Evolutionary conservation across 2,329 filamentous ascomycete species (phyloP).

Genomic region (Neoascochyta sp.): DNA sequence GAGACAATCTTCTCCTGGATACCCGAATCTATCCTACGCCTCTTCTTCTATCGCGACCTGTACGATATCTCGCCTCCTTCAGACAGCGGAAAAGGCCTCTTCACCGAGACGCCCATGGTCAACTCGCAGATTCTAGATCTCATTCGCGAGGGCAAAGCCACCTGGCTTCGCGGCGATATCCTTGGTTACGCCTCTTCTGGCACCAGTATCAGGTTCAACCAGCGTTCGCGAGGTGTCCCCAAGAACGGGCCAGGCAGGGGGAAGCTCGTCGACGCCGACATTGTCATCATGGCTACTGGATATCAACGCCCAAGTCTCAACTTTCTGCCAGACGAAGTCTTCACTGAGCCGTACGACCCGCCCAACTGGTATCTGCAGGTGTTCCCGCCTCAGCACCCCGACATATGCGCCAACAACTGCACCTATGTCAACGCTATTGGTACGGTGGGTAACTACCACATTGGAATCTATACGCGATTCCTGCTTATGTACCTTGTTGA

Average conservation of each 20-base stretch:
- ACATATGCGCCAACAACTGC: slow-evolving; percentile 76
- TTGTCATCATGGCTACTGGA: slow-evolving; percentile 80
- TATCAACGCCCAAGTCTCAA: slow-evolving; percentile 69
- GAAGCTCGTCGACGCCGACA: slow-evolving; percentile 65
- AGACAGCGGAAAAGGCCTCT: slow-evolving; percentile 62
- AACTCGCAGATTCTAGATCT: slow-evolving; percentile 77
- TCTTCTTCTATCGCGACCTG: slow-evolving; percentile 80
- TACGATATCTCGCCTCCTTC: slow-evolving; percentile 64
- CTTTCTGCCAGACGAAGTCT: slow-evolving; percentile 71
- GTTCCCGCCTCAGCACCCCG: slow-evolving; percentile 71
- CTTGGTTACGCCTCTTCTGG: slow-evolving; percentile 61
- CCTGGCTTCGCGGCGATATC: slow-evolving; percentile 81
- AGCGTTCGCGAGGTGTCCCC: slow-evolving; percentile 67
- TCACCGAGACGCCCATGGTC: slow-evolving; percentile 81
- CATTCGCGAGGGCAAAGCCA: slow-evolving; percentile 66
- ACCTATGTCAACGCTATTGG: slow-evolving; percentile 79
- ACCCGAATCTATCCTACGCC: slow-evolving; percentile 69
- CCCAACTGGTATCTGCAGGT: slow-evolving; percentile 89
- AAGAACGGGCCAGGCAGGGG: slow-evolving; percentile 69
- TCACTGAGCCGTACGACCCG: slow-evolving; percentile 68
- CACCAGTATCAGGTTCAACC: slow-evolving; percentile 66
- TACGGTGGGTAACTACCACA: slow-evolving; percentile 82
- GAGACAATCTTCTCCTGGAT: slow-evolving; percentile 74
- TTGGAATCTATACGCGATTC: slow-evolving; percentile 83
- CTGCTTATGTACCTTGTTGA: slow-evolving; percentile 83